phyloP scores from a whole-genome alignment of 352 stramenopile genomes.

The Phytopythium chamaehyphon region DNA sequence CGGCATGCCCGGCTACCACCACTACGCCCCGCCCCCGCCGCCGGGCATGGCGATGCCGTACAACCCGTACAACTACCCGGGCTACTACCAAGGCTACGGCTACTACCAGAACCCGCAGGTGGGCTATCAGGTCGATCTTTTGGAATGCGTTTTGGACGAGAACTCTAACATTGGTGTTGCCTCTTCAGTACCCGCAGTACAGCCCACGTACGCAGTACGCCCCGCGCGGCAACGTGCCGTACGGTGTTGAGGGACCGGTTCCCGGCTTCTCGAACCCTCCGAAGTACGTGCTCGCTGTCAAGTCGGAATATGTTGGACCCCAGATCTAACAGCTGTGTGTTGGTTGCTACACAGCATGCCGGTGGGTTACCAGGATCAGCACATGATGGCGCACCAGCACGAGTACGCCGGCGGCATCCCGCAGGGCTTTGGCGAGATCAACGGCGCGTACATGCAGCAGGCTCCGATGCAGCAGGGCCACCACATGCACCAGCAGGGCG shows the following conservation, averaged over 20 bases:
- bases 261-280: conserved; percentile 76
- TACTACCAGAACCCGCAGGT: conserved; percentile 89
- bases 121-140: background rate
- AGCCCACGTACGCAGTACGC: conserved; percentile 84
- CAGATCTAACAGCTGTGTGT: background rate
- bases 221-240: conserved; percentile 76
- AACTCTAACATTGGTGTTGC: conserved; percentile 1
- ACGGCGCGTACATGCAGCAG: conserved; percentile 70
- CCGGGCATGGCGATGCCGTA: conserved; percentile 84
- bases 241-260: conserved; percentile 76
- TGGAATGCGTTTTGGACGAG: background rate
- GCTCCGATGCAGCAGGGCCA: conserved; percentile 38
- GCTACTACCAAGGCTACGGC: conserved; percentile 83
- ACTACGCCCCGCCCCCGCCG: conserved; percentile 80
- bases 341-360: conserved; percentile 43
- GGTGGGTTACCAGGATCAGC: conserved; percentile 79
- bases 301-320: too few relatives aligned
- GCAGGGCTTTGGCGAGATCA: conserved; percentile 84
- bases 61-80: conserved; percentile 87
- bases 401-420: conserved; percentile 72
- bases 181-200: conserved; percentile 77
- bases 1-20: conserved; percentile 73
- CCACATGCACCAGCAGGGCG: conserved; percentile 53
- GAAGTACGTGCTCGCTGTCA: conserved; percentile 21
- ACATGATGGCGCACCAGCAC: conserved; percentile 74